phyloP scores from a whole-genome alignment of 257 asterid species.

The Plectranthus barbatus region DNA sequence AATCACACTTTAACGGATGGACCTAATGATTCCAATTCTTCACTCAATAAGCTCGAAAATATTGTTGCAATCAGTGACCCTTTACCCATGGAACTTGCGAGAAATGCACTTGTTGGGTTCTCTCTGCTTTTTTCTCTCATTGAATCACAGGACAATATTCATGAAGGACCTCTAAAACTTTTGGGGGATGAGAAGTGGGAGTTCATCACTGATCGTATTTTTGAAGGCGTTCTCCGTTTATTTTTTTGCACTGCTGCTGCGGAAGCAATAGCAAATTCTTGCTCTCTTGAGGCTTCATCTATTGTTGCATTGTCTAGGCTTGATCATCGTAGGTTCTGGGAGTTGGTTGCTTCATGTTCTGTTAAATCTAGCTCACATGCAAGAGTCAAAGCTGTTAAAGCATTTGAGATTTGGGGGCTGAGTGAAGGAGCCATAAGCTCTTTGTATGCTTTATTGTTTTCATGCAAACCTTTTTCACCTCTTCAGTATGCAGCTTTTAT shows the following conservation, averaged over 20 bases:
- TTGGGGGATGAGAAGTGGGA: slow-evolving; percentile 71
- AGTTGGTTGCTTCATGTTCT: slow-evolving; percentile 66
- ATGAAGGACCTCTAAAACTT: slow-evolving; percentile 27
- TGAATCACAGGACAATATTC: slow-evolving; percentile 35
- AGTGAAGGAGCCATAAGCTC: slow-evolving; percentile 82
- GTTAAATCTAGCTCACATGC: slow-evolving; percentile 70
- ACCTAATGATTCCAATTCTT: slow-evolving; percentile 31
- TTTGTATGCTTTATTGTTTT: slow-evolving; percentile 72
- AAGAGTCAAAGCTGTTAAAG: slow-evolving; percentile 82
- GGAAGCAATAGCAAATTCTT: slow-evolving; percentile 60
- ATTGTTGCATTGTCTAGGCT: slow-evolving; percentile 65
- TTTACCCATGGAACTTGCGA: slow-evolving; percentile 54
- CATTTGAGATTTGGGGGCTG: slow-evolving; percentile 91
- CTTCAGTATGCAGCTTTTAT: slow-evolving; percentile 80
- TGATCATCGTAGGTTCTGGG: slow-evolving; percentile 71
- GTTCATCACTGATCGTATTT: slow-evolving; percentile 55
- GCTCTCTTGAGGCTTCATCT: slow-evolving; percentile 47
- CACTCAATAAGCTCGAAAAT: slow-evolving; percentile 37
- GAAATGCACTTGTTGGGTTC: slow-evolving; percentile 74
- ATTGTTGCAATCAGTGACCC: slow-evolving; percentile 36
- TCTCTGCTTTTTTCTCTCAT: slow-evolving; percentile 43
- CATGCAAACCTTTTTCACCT: slow-evolving; percentile 62
- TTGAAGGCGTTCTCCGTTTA: slow-evolving; percentile 82
- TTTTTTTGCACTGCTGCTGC: slow-evolving; percentile 76
- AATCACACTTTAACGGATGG: slow-evolving; percentile 35